These are phyloP conservation scores for Magnusiomyces fungicola DNA, from an alignment of 1,139 yeast species.

Conservation along the genomic window DNA sequence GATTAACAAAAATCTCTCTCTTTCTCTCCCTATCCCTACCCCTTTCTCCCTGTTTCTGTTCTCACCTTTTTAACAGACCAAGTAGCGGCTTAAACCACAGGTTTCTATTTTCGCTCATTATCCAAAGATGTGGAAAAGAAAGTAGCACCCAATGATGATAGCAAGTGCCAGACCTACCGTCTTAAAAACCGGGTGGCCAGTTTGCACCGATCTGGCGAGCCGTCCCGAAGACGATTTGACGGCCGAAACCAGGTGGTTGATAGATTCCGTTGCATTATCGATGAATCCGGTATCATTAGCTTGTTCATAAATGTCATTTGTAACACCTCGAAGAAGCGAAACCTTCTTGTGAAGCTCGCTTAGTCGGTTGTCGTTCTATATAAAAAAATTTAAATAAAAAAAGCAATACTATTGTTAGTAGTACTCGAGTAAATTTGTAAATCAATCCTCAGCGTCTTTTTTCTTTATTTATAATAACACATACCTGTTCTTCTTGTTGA, in stretches of 20 bases:
- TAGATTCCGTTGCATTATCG: constrained; percentile 41
- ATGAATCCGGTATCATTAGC: constrained; percentile 53
- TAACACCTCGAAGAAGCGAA: constrained; percentile 52
- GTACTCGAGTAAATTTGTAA: background rate
- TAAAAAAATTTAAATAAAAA: background rate
- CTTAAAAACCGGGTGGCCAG: constrained; percentile 52
- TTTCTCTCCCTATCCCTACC: background rate
- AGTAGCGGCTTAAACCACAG: background rate
- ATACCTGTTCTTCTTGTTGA: constrained; percentile 16
- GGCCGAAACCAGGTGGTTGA: constrained; percentile 52
- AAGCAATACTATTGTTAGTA: background rate
- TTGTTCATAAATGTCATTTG: constrained; percentile 55
- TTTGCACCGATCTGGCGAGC: constrained; percentile 50
- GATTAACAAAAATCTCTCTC: background rate
- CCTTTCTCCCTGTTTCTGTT: too few species aligned
- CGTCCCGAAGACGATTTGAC: constrained; percentile 62
- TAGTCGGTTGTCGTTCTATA: constrained; percentile 51
- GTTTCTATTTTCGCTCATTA: background rate
- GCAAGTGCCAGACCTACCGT: constrained; percentile 53
- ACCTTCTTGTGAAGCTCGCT: constrained; percentile 55
- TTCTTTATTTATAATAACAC: constrained; percentile 1
- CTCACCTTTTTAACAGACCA: too few species aligned
- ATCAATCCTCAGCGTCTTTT: background rate
- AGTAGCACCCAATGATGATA: constrained; percentile 60
- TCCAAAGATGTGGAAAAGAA: constrained; percentile 33